Evolutionary conservation across 345 rosid genomes (phyloP), one percentile per base, ranked within the genome.

Genomic region (Salix udensis): DNA sequence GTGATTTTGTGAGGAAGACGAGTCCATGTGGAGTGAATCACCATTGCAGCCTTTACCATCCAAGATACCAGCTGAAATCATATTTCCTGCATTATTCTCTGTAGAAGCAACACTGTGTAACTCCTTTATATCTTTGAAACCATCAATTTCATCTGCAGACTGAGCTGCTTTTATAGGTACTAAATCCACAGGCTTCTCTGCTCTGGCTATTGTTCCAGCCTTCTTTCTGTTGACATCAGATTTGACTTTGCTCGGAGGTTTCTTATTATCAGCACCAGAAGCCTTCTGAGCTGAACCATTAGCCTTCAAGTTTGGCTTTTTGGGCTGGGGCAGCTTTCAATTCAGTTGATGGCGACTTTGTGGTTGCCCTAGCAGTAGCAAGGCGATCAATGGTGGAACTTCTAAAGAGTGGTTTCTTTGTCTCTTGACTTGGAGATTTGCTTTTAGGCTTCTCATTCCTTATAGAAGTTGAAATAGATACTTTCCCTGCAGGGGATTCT

Each of bases 321-420:
- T 82, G 62, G 89, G 87, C 26, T 85, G 91, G 91, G 74, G 60
- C 73, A 21, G 83, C 18, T 68, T 87, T 88, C 74, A 83, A 68
- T 79, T 81, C 83, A 68, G 75, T 77, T 70, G 85, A 28, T 73
- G 83, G 73, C 46, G 80, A 84, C 82, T 84, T 90, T 76, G 88
- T 78, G 50, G 85, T 75, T 65, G 81, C 79, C 72, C 94, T 75
- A 67, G 89, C 87, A 80, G 89, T 74, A 48, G 99, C 92, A 58
- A 96, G 98, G 44, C 96, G 97, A 73, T 96, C 97, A 18, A 96
- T 87, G 70, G 98, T 96, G 67, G 98, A 89, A 68, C 88, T 91
- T 77, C 97, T 90, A 55, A 90, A 85, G 42, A 89, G 89, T 1
- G 92, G n/a, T 73, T 84, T 87, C 73, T 82, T 91, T 13, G 82